Base-by-base conservation (phyloP, 1,284 basidiomycete genomes). In the Hymenochaete sp. region DNA sequence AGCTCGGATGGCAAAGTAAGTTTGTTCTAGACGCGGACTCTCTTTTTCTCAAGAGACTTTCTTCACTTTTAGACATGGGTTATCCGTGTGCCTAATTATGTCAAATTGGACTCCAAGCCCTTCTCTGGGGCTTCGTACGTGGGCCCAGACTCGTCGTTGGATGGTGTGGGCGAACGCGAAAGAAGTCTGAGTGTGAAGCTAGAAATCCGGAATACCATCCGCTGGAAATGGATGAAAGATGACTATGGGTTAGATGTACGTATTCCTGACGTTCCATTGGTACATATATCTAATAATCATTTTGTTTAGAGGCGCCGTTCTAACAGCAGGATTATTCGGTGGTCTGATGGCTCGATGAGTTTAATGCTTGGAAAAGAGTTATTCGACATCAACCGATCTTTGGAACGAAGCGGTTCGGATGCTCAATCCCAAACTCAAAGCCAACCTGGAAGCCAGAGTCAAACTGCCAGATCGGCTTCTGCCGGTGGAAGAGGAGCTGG, bases 261-360 rank as follows among this genome's bases (percentile, higher is more conserved):
- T 70, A 18, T 35, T 37, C 14, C 45, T 40, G 22, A 24, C 28
- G 33, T 38, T 14, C 9, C 31, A 44, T 39, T 47, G 36, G 29
- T 47, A 28, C 39, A 31, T 22, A 18, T 39, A 43, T 16, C 13
- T 39, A 7, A 10, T 42, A 14, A 29, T 39, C 46, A 50, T 28
- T 27, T 33, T 31, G 40, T 48, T 16, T 59, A 90, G 81, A 67
- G 68, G 55, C 75, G 82, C 52, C 82, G 93, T 67, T 90, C 89
- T 7, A 96, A 96, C 59, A 77, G 82, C 52, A 82, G 91, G 13
- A 71, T 93, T 29, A 79, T 96, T 45, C 79, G 82, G 6, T 96
- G 92, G 92, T 93, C 89, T 18, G 93, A 96, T 59, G 92, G 92
- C 21, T 75, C 83, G 11, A 67, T 89, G 52, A 92, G 88, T 56